These are phyloP conservation scores for Bertia moriformis DNA, from an alignment of 2,329 filamentous ascomycete genomes.

Conservation along the genomic window DNA sequence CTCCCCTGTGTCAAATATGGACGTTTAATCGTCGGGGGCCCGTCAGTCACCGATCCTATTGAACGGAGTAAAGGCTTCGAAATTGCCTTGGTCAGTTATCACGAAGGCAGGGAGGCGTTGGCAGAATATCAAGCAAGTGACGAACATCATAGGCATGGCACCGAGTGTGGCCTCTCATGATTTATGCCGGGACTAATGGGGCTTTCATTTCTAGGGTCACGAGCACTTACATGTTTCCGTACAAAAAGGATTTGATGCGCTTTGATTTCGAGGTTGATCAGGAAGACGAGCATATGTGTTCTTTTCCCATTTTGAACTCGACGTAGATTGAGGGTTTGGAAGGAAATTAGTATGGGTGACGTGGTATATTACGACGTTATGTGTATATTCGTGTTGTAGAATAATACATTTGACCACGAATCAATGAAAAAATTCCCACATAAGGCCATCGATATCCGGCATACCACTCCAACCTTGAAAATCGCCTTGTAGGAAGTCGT, in stretches of 20 bases:
- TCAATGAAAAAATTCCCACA: background rate
- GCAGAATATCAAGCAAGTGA: slow-evolving; percentile 33
- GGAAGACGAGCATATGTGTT: slow-evolving; percentile 16
- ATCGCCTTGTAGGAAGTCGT: background rate
- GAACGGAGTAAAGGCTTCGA: slow-evolving; percentile 36
- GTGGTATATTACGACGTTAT: too few relatives aligned
- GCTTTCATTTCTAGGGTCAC: slow-evolving; percentile 33
- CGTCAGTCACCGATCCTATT: slow-evolving; percentile 33
- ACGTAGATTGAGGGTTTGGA: too few relatives aligned
- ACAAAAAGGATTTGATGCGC: slow-evolving; percentile 34
- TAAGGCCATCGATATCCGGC: background rate
- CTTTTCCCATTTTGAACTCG: too few relatives aligned
- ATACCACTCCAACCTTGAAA: background rate
- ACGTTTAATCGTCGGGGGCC: slow-evolving; percentile 33
- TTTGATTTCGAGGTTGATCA: slow-evolving; percentile 37
- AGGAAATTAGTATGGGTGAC: too few relatives aligned
- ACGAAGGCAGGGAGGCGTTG: slow-evolving; percentile 26
- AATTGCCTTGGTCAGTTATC: slow-evolving; percentile 33
- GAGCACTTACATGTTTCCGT: slow-evolving; percentile 32
- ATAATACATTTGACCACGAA: too few relatives aligned
- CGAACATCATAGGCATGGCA: slow-evolving; percentile 30
- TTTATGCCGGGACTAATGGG: too few relatives aligned
- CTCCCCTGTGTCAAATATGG: slow-evolving; percentile 30
- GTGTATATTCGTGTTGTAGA: too few relatives aligned
- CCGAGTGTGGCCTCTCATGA: too few relatives aligned